phyloP scores from a whole-genome alignment of 345 rosid species.

The Pistacia vera region DNA sequence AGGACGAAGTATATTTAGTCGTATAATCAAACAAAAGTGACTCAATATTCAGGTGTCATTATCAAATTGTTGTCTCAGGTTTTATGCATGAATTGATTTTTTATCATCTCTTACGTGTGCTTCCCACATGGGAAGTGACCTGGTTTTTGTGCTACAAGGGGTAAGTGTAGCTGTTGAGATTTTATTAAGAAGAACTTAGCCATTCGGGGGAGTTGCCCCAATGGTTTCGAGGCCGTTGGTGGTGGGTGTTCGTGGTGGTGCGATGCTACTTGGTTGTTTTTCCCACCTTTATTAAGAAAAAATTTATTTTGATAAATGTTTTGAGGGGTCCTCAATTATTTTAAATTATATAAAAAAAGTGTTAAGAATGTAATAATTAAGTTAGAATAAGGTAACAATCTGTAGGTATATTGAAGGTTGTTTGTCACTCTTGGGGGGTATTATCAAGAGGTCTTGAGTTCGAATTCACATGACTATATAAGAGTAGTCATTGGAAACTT shows the following conservation, averaged over 20 bases:
- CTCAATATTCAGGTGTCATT: not conserved
- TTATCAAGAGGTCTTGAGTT: too few relatives aligned
- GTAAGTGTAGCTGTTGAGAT: conserved; percentile 39
- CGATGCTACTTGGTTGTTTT: conserved; percentile 33
- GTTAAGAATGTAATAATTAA: too few relatives aligned
- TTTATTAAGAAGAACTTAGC: conserved; percentile 31
- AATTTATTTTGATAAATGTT: not conserved
- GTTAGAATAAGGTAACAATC: too few relatives aligned
- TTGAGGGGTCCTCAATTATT: too few relatives aligned
- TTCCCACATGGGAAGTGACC: conserved; percentile 40
- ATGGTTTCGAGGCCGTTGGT: conserved; percentile 36
- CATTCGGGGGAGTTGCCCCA: conserved; percentile 27
- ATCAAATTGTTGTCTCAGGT: conserved; percentile 34
- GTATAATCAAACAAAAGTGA: not conserved
- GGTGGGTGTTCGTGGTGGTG: conserved; percentile 28
- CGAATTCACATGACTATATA: too few relatives aligned
- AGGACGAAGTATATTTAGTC: too few relatives aligned
- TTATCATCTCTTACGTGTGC: conserved; percentile 20
- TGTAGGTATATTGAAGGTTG: too few relatives aligned
- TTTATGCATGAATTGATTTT: conserved; percentile 36
- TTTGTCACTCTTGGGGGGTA: too few relatives aligned
- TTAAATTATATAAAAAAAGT: too few relatives aligned
- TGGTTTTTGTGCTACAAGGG: conserved; percentile 42
- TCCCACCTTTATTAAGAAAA: conserved; percentile 26
- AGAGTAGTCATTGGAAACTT: too few relatives aligned